A percentile compares a stretch with the other conserved stretches of the same genome.
Evolutionary conservation across 192 early-diverging fungal genomes (phyloP).

Genomic region (Mortierella alpina): DNA sequence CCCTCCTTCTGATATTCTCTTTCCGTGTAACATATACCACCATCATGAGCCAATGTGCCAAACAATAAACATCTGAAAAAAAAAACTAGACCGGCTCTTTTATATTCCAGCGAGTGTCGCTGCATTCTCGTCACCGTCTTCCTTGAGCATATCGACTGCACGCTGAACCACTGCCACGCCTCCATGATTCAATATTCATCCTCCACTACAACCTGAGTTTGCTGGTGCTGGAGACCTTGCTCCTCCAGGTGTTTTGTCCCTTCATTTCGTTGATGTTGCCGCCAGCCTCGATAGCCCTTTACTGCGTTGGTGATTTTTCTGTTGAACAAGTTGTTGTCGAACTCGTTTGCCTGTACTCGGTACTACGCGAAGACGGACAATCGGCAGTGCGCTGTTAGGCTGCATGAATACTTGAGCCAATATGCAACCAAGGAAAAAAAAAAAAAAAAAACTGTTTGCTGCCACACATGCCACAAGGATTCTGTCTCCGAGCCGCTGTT

Average conservation of each 20-base stretch:
- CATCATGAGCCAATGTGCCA: not conserved
- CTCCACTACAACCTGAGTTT: constrained; percentile 51
- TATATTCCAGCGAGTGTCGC: not conserved
- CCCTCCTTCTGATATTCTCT: not conserved
- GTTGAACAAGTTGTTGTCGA: constrained; percentile 55
- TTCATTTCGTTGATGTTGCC: constrained; percentile 52
- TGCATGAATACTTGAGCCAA: too few relatives aligned
- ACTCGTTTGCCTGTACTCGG: constrained; percentile 56
- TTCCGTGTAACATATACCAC: not conserved
- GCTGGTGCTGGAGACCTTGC: not conserved
- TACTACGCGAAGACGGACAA: constrained; percentile 38
- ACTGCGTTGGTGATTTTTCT: constrained; percentile 51
- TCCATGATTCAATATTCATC: constrained; percentile 30
- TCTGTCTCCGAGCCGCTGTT: constrained; percentile 26
- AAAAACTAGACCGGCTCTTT: not conserved
- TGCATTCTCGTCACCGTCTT: constrained; percentile 9
- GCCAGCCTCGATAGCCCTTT: constrained; percentile 24
- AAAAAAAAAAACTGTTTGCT: not conserved
- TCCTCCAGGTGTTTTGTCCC: constrained; percentile 10
- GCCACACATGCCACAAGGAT: constrained; percentile 18
- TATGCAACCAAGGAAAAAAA: not conserved
- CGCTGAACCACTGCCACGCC: constrained; percentile 57
- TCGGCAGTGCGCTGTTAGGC: too few relatives aligned
- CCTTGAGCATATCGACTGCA: constrained; percentile 59
- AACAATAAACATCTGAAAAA: not conserved